Evolutionary conservation across 2,329 filamentous ascomycete species (phyloP).

Genomic region (Elsinoe necatrix): DNA sequence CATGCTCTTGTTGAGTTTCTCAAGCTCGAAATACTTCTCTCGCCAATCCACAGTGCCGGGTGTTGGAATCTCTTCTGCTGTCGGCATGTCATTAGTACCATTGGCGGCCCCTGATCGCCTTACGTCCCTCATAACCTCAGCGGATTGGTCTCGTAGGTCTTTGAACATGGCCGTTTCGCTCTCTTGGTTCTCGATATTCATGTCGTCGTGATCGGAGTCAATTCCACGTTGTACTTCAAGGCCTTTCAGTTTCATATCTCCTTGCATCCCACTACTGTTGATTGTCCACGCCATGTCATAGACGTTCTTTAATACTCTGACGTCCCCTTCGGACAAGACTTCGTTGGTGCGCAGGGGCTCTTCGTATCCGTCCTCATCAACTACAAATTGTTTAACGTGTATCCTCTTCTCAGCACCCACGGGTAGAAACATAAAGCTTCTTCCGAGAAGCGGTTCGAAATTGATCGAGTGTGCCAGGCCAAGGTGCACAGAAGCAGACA

Average conservation of each 20-base stretch:
- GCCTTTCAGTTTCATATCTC: conserved; percentile 37
- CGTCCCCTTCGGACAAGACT: neutral
- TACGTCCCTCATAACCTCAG: neutral
- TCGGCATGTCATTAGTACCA: neutral
- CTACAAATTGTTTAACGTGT: conserved; percentile 34
- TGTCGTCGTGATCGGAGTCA: neutral
- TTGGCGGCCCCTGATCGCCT: neutral
- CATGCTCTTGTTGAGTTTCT: conserved; percentile 3
- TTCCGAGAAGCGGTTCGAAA: conserved; percentile 34
- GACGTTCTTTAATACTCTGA: conserved; percentile 27
- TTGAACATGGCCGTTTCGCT: neutral
- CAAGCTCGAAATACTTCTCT: conserved; percentile 3
- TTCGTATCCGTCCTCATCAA: conserved; percentile 33
- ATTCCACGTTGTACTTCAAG: conserved; percentile 22
- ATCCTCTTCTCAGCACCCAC: conserved; percentile 30
- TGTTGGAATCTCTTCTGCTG: too few species aligned
- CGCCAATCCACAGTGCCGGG: neutral
- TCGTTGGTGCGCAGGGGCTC: conserved; percentile 33
- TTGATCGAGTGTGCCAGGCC: neutral
- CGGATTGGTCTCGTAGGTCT: neutral
- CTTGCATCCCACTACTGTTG: conserved; percentile 34
- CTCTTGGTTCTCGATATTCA: neutral
- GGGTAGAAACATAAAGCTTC: conserved; percentile 31
- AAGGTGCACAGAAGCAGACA: neutral
- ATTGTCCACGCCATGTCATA: conserved; percentile 40